A percentile compares a stretch with the other conserved stretches of the same genome.
These are phyloP conservation scores for Aspergillus novoparasiticus DNA, from an alignment of 2,329 filamentous ascomycete genomes.

Conservation along the genomic window DNA sequence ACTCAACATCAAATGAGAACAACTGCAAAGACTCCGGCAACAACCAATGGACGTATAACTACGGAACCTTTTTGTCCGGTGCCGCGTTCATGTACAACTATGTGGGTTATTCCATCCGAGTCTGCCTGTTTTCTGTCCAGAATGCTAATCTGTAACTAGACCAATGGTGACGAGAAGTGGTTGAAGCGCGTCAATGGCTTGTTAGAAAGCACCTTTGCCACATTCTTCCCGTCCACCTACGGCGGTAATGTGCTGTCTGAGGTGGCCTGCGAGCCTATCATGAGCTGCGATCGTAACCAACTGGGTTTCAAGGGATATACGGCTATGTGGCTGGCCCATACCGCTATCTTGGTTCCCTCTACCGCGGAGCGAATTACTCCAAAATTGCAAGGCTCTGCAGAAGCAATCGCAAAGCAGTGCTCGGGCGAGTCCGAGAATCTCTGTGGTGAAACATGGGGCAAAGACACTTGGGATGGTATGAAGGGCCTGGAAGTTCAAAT, in stretches of 20 bases:
- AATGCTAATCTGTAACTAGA: conserved; percentile 25
- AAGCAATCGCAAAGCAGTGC: conserved; percentile 63
- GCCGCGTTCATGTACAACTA: conserved; percentile 56
- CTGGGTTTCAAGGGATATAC: conserved; percentile 70
- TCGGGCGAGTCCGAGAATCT: conserved; percentile 44
- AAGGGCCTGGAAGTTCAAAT: conserved; percentile 11
- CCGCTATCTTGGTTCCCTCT: conserved; percentile 63
- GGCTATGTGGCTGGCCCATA: conserved; percentile 63
- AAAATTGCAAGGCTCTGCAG: conserved; percentile 58
- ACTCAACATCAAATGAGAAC: conserved; percentile 23
- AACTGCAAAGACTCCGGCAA: conserved; percentile 53
- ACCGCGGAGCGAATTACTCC: conserved; percentile 58
- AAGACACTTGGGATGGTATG: conserved; percentile 4
- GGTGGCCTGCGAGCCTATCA: conserved; percentile 61
- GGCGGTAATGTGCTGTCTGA: conserved; percentile 64
- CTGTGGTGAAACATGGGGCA: conserved; percentile 8
- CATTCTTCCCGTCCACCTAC: conserved; percentile 53
- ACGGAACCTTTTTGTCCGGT: conserved; percentile 56
- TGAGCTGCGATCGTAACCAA: conserved; percentile 70
- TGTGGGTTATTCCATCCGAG: conserved; percentile 26
- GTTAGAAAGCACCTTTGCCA: conserved; percentile 45
- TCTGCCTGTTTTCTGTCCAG: conserved; percentile 13
- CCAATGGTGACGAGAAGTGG: conserved; percentile 52
- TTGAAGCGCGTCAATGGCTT: conserved; percentile 57
- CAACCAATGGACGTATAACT: conserved; percentile 58